Evolutionary conservation across 139 green algal species (phyloP).

Genomic region (Volvox reticuliferus): DNA sequence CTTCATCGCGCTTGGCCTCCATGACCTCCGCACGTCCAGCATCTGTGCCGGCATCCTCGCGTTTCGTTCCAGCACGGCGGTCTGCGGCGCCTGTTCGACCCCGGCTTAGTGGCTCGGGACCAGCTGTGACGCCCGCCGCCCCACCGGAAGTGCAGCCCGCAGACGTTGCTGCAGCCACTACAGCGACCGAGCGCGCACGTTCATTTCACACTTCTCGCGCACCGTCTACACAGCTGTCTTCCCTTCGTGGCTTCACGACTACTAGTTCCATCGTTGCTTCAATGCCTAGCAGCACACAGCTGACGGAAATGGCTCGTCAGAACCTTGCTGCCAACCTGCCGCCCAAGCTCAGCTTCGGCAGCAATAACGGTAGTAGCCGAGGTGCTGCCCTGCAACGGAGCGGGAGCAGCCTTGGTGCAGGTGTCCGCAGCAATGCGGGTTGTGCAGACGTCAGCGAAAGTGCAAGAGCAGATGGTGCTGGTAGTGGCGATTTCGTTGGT

Average conservation of each 20-base stretch:
- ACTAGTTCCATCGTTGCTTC: not conserved
- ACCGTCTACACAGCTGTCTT: not conserved
- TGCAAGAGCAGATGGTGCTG: not conserved
- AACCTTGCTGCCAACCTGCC: conserved; percentile 12
- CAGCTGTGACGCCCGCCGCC: not conserved
- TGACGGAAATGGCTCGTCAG: conserved; percentile 16
- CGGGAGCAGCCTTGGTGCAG: not conserved
- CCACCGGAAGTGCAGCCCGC: not conserved
- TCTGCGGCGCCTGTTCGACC: not conserved
- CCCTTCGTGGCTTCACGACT: not conserved
- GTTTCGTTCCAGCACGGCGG: not conserved
- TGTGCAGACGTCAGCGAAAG: not conserved
- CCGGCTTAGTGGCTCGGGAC: not conserved
- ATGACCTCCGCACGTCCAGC: not conserved
- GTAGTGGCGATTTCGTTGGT: no score
- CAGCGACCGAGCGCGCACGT: not conserved
- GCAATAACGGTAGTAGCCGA: not conserved
- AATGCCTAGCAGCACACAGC: not conserved
- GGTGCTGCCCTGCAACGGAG: not conserved
- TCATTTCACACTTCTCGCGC: not conserved
- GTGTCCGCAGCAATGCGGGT: not conserved
- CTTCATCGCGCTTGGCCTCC: not conserved
- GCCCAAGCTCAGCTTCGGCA: not conserved
- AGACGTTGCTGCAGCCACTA: not conserved
- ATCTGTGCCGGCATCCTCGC: not conserved